phyloP scores from a whole-genome alignment of 23 red algal genomes.

The Porphyridium purpureum region DNA sequence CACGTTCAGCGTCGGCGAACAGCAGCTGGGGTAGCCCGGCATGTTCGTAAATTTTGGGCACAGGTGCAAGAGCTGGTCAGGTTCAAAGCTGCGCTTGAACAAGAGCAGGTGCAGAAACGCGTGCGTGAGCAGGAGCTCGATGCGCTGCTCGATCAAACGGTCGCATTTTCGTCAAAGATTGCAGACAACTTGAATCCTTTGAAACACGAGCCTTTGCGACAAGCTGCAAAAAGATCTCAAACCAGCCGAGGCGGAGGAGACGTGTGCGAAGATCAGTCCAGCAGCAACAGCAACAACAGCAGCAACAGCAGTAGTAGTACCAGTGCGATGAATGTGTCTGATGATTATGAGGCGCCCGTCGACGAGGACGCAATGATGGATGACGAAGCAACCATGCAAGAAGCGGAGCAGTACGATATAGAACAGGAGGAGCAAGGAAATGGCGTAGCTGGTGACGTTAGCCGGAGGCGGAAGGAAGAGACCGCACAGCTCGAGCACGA shows the following conservation, averaged over 20 bases:
- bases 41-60: constrained; percentile 75
- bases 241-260: not conserved
- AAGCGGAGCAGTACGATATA: no score
- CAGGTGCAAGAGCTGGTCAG: constrained; percentile 34
- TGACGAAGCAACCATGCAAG: constrained; percentile 35
- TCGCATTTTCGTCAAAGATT: not conserved
- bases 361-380: constrained; percentile 4
- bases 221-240: not conserved
- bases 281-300: not conserved
- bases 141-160: not conserved
- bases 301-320: not conserved
- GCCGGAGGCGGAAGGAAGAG: no score
- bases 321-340: not conserved
- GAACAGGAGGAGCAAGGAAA: constrained; percentile 6
- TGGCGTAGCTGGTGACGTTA: constrained; percentile 7
- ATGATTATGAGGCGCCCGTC: not conserved
- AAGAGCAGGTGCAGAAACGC: not conserved
- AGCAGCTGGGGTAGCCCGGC: constrained; percentile 12
- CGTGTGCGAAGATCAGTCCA: not conserved
- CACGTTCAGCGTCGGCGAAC: not conserved
- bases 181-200: not conserved
- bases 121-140: not conserved
- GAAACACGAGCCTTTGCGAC: not conserved
- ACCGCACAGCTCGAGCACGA: constrained; percentile 13
- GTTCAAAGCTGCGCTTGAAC: not conserved